Evolutionary conservation across 441 rosid genomes (phyloP).

Genomic region (Omphalea diandra): DNA sequence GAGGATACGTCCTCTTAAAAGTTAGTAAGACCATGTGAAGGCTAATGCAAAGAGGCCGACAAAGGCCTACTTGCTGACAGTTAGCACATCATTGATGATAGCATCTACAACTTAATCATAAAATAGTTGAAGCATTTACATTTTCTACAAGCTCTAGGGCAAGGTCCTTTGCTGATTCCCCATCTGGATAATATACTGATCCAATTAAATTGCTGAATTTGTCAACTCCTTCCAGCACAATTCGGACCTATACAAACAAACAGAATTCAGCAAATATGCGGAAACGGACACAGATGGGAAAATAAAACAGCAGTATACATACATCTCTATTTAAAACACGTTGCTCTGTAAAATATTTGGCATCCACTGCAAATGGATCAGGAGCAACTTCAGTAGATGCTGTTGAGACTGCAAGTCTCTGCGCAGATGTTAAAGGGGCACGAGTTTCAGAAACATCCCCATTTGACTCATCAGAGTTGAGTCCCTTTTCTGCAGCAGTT

Average conservation of each 20-base stretch:
- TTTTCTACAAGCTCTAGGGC: conserved; percentile 91
- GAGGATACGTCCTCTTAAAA: background rate
- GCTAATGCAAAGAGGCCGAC: background rate
- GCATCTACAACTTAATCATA: background rate
- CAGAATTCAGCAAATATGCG: conserved; percentile 13
- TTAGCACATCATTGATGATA: background rate
- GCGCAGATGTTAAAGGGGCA: conserved; percentile 83
- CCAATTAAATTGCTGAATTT: conserved; percentile 93
- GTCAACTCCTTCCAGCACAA: conserved; percentile 97
- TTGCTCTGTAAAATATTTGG: conserved; percentile 85
- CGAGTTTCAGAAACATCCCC: conserved; percentile 66
- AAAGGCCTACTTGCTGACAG: background rate
- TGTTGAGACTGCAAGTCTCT: conserved; percentile 78
- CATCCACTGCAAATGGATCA: conserved; percentile 82
- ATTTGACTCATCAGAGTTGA: conserved; percentile 52
- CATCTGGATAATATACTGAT: conserved; percentile 84
- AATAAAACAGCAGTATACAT: conserved; percentile 29
- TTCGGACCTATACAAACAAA: conserved; percentile 69
- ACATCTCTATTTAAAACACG: conserved; percentile 89
- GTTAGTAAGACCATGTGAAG: background rate
- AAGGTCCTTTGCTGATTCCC: conserved; percentile 80
- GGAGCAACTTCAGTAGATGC: conserved; percentile 58
- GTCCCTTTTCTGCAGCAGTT: conserved; percentile 45
- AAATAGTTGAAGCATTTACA: conserved; percentile 43
- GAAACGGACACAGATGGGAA: background rate